Evolutionary conservation across 1,284 basidiomycete species (phyloP).

Genomic region (Trichosporon faecale): DNA sequence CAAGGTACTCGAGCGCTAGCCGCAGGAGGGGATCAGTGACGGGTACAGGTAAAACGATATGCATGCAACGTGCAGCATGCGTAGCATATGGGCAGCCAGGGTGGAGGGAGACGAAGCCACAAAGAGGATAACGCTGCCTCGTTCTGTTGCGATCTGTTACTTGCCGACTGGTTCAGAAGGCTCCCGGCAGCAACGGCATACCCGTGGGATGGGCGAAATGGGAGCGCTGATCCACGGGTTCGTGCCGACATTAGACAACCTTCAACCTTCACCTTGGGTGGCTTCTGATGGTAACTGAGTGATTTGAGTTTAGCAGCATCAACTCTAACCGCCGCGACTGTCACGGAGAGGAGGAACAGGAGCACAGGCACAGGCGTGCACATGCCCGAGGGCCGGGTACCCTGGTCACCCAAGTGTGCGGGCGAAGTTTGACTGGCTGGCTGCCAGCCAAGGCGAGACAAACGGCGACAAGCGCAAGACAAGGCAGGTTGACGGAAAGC

Average conservation of each 20-base stretch:
- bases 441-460: no score
- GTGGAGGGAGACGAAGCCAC: background rate
- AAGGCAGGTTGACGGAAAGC: background rate
- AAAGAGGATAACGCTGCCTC: background rate
- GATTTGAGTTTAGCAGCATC: background rate
- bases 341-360: background rate
- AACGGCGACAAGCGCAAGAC: background rate
- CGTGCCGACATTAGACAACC: background rate
- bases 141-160: background rate
- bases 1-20: background rate
- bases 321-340: background rate
- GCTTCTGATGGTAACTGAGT: background rate
- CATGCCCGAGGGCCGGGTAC: background rate
- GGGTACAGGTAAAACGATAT: no score
- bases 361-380: background rate
- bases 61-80: background rate
- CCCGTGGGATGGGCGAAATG: background rate
- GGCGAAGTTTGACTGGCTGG: background rate
- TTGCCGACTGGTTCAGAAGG: background rate
- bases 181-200: background rate
- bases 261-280: constrained; percentile 1
- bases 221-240: background rate
- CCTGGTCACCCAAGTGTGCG: background rate
- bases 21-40: background rate
- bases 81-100: background rate